A percentile compares a stretch with the other conserved stretches of the same genome.
Conservation (phyloP, 176 grass and related monocot species). For the Carex kokanica region DNA sequence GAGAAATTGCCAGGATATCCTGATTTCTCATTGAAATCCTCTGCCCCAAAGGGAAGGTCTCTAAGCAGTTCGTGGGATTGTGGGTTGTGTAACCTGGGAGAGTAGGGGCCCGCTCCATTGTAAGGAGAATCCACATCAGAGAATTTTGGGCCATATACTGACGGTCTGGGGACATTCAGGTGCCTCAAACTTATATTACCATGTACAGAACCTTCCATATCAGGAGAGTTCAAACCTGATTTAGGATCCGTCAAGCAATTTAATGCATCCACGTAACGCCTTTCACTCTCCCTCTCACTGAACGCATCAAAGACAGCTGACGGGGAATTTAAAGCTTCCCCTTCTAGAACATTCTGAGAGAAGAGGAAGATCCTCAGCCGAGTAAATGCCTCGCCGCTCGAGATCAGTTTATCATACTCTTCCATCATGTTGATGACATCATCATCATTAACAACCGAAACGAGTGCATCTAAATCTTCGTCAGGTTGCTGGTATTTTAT, state of each 20-base stretch:
- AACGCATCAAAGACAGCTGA: constrained; percentile 43
- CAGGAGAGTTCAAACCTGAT: constrained; percentile 41
- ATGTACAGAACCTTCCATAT: constrained; percentile 43
- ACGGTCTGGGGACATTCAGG: constrained; percentile 53
- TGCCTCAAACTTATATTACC: constrained; percentile 54
- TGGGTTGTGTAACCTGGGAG: constrained; percentile 45
- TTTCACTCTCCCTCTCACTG: constrained; percentile 64
- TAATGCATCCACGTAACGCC: constrained; percentile 87
- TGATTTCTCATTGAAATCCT: constrained; percentile 60
- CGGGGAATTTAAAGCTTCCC: constrained; percentile 33
- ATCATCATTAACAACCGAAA: constrained; percentile 89
- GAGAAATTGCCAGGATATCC: constrained; percentile 47
- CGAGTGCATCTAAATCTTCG: constrained; percentile 86
- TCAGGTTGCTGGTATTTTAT: constrained; percentile 98
- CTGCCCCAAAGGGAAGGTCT: constrained; percentile 64
- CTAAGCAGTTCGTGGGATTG: constrained; percentile 40
- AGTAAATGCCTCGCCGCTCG: constrained; percentile 50
- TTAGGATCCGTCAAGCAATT: constrained; percentile 66
- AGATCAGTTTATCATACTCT: constrained; percentile 93
- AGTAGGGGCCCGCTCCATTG: constrained; percentile 54
- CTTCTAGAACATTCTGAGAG: constrained; percentile 51
- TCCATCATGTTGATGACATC: constrained; percentile 99
- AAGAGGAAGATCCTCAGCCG: constrained; percentile 85
- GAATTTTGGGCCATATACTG: constrained; percentile 52
- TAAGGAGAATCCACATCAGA: constrained; percentile 73